Conservation (phyloP, 768 basidiomycete genomes). For the Russula earlei region DNA sequence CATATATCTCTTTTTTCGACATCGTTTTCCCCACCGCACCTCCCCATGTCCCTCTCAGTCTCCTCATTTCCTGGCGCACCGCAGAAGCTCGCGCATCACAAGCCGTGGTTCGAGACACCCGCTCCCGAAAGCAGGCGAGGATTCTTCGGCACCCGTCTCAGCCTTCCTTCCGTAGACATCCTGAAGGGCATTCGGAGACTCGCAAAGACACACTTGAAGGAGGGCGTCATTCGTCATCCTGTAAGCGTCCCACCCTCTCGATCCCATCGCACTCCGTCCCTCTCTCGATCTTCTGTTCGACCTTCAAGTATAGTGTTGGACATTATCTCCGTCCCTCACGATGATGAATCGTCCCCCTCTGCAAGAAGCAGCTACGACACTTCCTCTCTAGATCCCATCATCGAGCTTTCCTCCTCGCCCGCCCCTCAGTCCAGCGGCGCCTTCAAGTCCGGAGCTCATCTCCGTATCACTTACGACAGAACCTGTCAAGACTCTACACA, state of each 20-base stretch:
- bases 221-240: not conserved
- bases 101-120: not conserved
- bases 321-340: not conserved
- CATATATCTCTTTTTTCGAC: not conserved
- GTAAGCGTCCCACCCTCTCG: not conserved
- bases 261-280: not conserved
- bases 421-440: not conserved
- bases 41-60: conserved; percentile 17
- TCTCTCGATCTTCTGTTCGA: not conserved
- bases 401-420: not conserved
- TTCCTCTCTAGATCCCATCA: not conserved
- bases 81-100: not conserved
- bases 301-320: not conserved
- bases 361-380: not conserved
- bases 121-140: not conserved
- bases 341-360: not conserved
- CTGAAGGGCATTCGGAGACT: not conserved
- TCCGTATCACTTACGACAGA: not conserved
- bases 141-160: conserved; percentile 4
- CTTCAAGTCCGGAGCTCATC: not conserved
- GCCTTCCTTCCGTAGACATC: not conserved
- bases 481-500: not conserved
- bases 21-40: not conserved
- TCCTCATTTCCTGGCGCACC: conserved; percentile 18
- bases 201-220: not conserved